Percentiles rank a stretch among this genome's conserved stretches.
Evolutionary conservation across 176 grass and related monocot genomes (phyloP).

Genomic region (Elaeis guineensis): DNA sequence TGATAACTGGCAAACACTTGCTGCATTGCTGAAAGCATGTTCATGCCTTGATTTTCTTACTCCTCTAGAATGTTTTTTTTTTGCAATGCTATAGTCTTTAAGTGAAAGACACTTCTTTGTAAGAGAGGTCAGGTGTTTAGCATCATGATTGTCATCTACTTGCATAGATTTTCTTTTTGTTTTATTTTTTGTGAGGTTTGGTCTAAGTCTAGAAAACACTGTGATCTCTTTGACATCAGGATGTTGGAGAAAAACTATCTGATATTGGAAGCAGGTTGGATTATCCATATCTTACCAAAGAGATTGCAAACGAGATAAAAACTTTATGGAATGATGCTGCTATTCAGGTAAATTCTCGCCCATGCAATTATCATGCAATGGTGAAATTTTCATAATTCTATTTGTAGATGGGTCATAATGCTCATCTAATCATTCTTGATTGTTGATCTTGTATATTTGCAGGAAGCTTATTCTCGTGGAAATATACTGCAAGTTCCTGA

Average conservation of each 20-base stretch:
- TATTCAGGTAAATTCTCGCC: slow-evolving; percentile 48
- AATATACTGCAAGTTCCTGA: slow-evolving; percentile 91
- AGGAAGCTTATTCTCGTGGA: slow-evolving; percentile 84
- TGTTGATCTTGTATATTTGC: background rate
- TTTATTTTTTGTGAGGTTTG: background rate
- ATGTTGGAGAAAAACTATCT: slow-evolving; percentile 75
- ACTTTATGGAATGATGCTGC: slow-evolving; percentile 81
- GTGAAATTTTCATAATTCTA: too few relatives aligned
- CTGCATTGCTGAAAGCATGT: too few relatives aligned
- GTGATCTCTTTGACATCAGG: slow-evolving; percentile 35
- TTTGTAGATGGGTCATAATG: too few relatives aligned
- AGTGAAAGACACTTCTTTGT: too few relatives aligned
- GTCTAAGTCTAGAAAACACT: background rate
- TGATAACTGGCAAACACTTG: too few relatives aligned
- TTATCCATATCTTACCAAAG: slow-evolving; percentile 65
- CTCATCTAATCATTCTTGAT: too few relatives aligned
- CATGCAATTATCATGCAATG: too few relatives aligned
- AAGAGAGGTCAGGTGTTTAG: background rate
- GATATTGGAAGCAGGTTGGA: slow-evolving; percentile 58
- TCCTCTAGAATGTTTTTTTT: too few relatives aligned
- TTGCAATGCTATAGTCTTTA: too few relatives aligned
- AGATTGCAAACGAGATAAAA: slow-evolving; percentile 50
- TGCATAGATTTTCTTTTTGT: background rate
- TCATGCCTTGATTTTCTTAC: too few relatives aligned
- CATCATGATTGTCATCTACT: background rate